Conservation (phyloP, 2,329 filamentous ascomycete species). For the Thelonectria olida region DNA sequence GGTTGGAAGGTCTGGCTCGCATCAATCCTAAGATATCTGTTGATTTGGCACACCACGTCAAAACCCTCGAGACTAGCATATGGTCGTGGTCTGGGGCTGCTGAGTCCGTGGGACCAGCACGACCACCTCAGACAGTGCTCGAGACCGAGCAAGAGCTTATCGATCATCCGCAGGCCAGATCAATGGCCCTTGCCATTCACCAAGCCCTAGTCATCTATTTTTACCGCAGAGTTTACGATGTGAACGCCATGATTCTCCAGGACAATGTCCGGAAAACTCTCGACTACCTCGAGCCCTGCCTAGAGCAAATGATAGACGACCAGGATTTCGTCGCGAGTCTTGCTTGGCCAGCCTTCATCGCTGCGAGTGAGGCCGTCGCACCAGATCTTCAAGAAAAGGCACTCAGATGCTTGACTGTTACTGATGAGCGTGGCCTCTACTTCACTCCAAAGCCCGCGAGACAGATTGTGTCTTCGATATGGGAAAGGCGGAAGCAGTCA, state of each 20-base stretch:
- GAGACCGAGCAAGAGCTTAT: constrained; percentile 28
- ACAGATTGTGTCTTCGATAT: constrained; percentile 40
- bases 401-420: constrained; percentile 32
- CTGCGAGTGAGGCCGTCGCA: constrained; percentile 52
- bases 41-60: constrained; percentile 41
- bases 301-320: constrained; percentile 44
- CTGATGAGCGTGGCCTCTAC: constrained; percentile 42
- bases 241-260: constrained; percentile 52
- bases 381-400: constrained; percentile 45
- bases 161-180: constrained; percentile 29
- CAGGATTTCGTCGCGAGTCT: constrained; percentile 50
- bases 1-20: constrained; percentile 34
- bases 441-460: constrained; percentile 41
- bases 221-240: constrained; percentile 50
- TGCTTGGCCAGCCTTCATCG: constrained; percentile 55
- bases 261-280: constrained; percentile 47
- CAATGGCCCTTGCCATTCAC: constrained; percentile 48
- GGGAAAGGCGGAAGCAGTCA: constrained; percentile 39
- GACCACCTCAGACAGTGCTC: not conserved
- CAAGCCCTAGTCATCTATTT: constrained; percentile 56
- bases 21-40: constrained; percentile 37
- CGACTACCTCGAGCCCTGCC: constrained; percentile 47
- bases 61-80: constrained; percentile 44
- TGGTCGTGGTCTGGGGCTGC: constrained; percentile 40
- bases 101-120: constrained; percentile 15